phyloP scores from a whole-genome alignment of 148 eudicot genomes.

The Nepenthes mirabilis region DNA sequence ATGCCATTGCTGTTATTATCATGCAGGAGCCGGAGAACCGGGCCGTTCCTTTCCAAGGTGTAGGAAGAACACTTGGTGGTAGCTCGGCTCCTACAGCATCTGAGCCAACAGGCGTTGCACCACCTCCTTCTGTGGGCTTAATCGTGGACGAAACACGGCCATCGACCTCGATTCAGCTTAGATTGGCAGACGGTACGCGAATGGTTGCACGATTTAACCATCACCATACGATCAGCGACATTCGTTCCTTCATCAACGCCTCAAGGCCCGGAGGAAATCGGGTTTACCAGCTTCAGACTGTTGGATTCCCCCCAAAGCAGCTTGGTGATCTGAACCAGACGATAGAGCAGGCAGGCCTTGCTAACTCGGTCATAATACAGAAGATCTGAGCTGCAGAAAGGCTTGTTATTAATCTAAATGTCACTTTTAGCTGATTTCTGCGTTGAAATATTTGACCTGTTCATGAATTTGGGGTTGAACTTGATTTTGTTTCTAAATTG shows the following conservation, averaged over 20 bases:
- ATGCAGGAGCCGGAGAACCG: conserved; percentile 45
- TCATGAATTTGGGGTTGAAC: too few species aligned
- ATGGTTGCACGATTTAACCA: conserved; percentile 42
- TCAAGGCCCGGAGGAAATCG: conserved; percentile 48
- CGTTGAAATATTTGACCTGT: too few species aligned
- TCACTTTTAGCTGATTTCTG: too few species aligned
- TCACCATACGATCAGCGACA: conserved; percentile 40
- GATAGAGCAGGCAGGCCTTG: conserved; percentile 60
- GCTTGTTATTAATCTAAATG: too few species aligned
- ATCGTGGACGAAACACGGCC: conserved; percentile 34
- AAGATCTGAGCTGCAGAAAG: conserved; percentile 16
- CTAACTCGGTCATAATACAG: conserved; percentile 58
- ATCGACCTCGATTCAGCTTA: conserved; percentile 49
- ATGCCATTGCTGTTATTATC: neutral
- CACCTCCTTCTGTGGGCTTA: conserved; percentile 24
- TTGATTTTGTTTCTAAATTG: too few species aligned
- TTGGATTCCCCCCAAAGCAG: conserved; percentile 62
- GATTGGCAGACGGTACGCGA: conserved; percentile 62
- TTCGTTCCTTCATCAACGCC: conserved; percentile 47
- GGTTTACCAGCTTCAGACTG: conserved; percentile 51
- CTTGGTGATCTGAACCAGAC: conserved; percentile 49
- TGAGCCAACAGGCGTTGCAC: conserved; percentile 15
- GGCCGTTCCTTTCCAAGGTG: conserved; percentile 38
- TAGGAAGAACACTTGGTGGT: conserved; percentile 53
- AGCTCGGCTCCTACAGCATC: conserved; percentile 17